Conservation (phyloP, 192 early-diverging fungal species). For the Podila verticillata region DNA sequence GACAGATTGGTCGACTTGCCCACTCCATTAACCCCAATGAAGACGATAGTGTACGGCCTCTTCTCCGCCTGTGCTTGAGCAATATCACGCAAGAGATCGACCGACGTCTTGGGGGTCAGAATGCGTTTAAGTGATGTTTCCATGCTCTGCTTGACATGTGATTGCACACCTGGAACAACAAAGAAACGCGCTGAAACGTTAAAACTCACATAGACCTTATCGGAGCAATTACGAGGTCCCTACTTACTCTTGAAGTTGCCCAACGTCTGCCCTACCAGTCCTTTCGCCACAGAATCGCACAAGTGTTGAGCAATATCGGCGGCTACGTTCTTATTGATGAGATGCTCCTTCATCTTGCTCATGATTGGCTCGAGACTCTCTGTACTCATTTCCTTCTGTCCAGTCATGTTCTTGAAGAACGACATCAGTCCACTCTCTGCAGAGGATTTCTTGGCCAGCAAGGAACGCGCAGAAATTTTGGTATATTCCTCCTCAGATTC, state of each 20-base stretch:
- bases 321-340: constrained; percentile 95
- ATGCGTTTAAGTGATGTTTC: constrained; percentile 86
- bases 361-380: constrained; percentile 82
- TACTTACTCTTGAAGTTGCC: constrained; percentile 78
- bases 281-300: constrained; percentile 78
- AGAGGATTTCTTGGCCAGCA: constrained; percentile 22
- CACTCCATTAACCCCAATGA: constrained; percentile 97
- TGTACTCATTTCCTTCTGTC: constrained; percentile 75
- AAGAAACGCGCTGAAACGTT: not conserved
- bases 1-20: constrained; percentile 92
- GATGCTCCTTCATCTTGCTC: constrained; percentile 90
- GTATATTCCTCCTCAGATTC: constrained; percentile 59
- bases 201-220: not conserved
- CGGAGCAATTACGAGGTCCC: not conserved
- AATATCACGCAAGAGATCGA: constrained; percentile 93
- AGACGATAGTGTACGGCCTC: constrained; percentile 89
- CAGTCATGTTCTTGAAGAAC: constrained; percentile 77
- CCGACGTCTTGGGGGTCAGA: constrained; percentile 88
- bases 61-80: constrained; percentile 68
- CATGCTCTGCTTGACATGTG: constrained; percentile 82
- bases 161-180: constrained; percentile 55
- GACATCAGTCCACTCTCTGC: constrained; percentile 64
- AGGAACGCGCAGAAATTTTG: constrained; percentile 29
- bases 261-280: constrained; percentile 78
- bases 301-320: constrained; percentile 87